Conservation (phyloP, 306 rosid genomes). For the Cotoneaster glaucophyllus region DNA sequence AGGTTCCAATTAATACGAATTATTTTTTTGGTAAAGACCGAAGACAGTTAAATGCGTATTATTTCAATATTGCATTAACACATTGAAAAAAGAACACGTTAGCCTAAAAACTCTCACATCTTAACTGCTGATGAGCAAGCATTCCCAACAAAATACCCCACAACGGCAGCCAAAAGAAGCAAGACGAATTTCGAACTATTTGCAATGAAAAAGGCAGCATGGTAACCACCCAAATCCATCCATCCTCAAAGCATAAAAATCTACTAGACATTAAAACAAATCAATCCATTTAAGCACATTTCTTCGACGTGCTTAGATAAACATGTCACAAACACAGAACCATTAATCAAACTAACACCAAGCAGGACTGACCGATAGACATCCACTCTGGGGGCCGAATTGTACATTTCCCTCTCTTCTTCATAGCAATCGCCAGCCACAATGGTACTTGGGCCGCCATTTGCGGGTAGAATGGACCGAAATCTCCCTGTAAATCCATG, state of each 20-base stretch:
- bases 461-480: conserved; percentile 82
- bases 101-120: not conserved
- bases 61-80: too few relatives aligned
- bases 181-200: not conserved
- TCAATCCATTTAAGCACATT: not conserved
- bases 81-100: not conserved
- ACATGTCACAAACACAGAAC: not conserved
- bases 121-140: not conserved
- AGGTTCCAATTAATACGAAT: not conserved
- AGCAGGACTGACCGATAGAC: conserved; percentile 56
- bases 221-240: not conserved
- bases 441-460: conserved; percentile 66
- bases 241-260: not conserved
- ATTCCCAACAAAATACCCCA: not conserved
- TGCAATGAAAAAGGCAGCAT: not conserved
- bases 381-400: conserved; percentile 79
- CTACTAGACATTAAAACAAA: not conserved
- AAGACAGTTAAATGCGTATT: too few relatives aligned
- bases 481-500: conserved; percentile 63
- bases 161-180: not conserved
- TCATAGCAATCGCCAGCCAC: conserved; percentile 86
- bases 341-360: not conserved
- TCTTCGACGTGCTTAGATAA: not conserved
- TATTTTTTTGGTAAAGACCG: too few relatives aligned
- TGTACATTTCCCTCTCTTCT: conserved; percentile 80